Evolutionary conservation across 805 yeast species (phyloP).

Genomic region (Candida lessepsii): DNA sequence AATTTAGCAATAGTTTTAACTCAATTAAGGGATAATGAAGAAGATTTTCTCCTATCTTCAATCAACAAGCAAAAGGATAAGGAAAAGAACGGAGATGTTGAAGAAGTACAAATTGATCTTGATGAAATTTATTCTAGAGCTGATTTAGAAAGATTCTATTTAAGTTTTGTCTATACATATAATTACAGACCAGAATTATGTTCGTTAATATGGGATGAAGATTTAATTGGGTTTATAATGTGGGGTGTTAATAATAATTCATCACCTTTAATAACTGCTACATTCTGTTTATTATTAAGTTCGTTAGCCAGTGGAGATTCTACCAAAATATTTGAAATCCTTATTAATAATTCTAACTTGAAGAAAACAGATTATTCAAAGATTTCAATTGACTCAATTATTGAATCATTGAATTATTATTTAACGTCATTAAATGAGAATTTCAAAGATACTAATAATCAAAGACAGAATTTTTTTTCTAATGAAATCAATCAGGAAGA

Average conservation of each 20-base stretch:
- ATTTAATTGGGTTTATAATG: slow-evolving; percentile 73
- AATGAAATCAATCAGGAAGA: slow-evolving; percentile 27
- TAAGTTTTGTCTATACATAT: slow-evolving; percentile 70
- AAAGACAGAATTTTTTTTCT: slow-evolving; percentile 24
- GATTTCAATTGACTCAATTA: slow-evolving; percentile 56
- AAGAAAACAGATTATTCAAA: slow-evolving; percentile 41
- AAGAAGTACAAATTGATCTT: slow-evolving; percentile 37
- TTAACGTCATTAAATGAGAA: slow-evolving; percentile 43
- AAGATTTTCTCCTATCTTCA: slow-evolving; percentile 61
- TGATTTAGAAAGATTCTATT: slow-evolving; percentile 83
- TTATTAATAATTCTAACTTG: slow-evolving; percentile 26
- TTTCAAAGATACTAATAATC: slow-evolving; percentile 28
- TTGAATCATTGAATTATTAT: slow-evolving; percentile 54
- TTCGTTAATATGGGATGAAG: slow-evolving; percentile 59
- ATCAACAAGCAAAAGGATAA: slow-evolving; percentile 22
- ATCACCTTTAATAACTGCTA: slow-evolving; percentile 77
- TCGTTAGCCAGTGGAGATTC: slow-evolving; percentile 60
- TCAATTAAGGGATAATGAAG: slow-evolving; percentile 69
- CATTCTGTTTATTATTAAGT: slow-evolving; percentile 76
- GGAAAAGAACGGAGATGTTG: slow-evolving; percentile 9
- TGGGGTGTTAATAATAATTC: slow-evolving; percentile 84
- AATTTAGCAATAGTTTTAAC: slow-evolving; percentile 68
- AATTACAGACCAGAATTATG: slow-evolving; percentile 58
- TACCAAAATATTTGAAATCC: slow-evolving; percentile 45
- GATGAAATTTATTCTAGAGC: slow-evolving; percentile 70